Evolutionary conservation across 371 early-diverging fungal genomes (phyloP).

Genomic region (Parasitella parasitica): DNA sequence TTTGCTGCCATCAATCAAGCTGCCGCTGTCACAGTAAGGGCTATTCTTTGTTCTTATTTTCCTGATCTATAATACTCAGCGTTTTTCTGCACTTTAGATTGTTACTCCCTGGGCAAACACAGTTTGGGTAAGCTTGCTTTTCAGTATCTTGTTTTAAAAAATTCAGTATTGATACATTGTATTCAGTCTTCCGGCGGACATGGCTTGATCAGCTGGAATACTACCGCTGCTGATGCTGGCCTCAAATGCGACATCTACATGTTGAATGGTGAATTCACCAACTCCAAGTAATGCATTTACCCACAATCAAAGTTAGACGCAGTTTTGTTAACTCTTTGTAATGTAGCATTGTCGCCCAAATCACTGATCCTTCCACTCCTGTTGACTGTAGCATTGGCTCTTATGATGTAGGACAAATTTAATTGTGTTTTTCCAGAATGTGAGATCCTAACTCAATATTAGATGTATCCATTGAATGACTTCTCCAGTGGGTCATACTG

Average conservation of each 20-base stretch:
- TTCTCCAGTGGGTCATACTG: slow-evolving; percentile 48
- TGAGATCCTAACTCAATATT: background rate
- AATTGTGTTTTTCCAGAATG: background rate
- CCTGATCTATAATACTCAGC: background rate
- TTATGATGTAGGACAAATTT: slow-evolving; percentile 24
- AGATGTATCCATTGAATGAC: slow-evolving; percentile 50
- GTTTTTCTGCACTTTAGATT: slow-evolving; percentile 27
- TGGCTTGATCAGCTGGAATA: slow-evolving; percentile 47
- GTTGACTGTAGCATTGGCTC: slow-evolving; percentile 23
- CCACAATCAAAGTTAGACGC: background rate
- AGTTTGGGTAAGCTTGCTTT: slow-evolving; percentile 34
- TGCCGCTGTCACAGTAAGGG: slow-evolving; percentile 27
- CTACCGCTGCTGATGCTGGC: slow-evolving; percentile 27
- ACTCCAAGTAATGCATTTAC: slow-evolving; percentile 35
- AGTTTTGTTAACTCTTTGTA: background rate
- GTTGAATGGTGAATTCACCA: slow-evolving; percentile 41
- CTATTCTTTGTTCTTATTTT: background rate
- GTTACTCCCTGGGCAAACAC: slow-evolving; percentile 42
- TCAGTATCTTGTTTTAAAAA: background rate
- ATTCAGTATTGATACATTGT: background rate
- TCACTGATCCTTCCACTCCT: slow-evolving; percentile 24
- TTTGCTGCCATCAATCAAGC: slow-evolving; percentile 25
- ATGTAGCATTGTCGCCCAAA: slow-evolving; percentile 30
- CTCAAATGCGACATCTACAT: slow-evolving; percentile 44
- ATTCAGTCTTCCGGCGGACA: slow-evolving; percentile 40